Evolutionary conservation across 1,139 yeast species (phyloP), one percentile per base, ranked within the genome.

Genomic region (Saccharomyces pastorianus): DNA sequence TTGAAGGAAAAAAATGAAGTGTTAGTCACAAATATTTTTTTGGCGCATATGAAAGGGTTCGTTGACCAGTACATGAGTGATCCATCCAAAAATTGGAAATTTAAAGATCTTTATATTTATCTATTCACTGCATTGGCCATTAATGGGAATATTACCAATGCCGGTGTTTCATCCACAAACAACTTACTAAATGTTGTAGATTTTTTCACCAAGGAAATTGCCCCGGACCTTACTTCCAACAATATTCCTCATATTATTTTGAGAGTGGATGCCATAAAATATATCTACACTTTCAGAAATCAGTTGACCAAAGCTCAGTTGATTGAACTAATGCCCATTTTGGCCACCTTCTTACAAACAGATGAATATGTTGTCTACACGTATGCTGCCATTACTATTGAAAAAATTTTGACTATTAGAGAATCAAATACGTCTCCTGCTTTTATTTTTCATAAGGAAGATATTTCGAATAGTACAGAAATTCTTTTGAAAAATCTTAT

Each of bases 331-430:
- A 77, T 95, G 65, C 96, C 96, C n/a, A 72, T 89, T 49, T 75
- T 95, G 59, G 82, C 90, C 7, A 76, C 78, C 23, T 93, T 88
- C 66, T 78, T 87, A 60, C 73, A 75, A 51, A 74, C 76, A 25
- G 63, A 71, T 13, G 88, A 88, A 59, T 87, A 88, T 54, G 96
- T 90, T 48, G 95, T 91, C 20, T 89, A 87, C 71, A 91, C 99
- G 0, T 95, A 91, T 67, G 83, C 98, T 2, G 91, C 99, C 1
- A 85, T 95, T 56, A 90, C 98, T 2, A 83, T 93, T 58, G 99
- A 95, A 66, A 85, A 89, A 63, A 82, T 95, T 54, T 76, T 95
- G 54, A 82, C 96, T 2, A 81, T 91, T 73, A 83, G 95, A 57
- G 78, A 80, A 65, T 79, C 75, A 64, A 73, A 68, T 64, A 76